Conservation (phyloP, 139 green algal genomes). For the Chlamydomonas urium region DNA sequence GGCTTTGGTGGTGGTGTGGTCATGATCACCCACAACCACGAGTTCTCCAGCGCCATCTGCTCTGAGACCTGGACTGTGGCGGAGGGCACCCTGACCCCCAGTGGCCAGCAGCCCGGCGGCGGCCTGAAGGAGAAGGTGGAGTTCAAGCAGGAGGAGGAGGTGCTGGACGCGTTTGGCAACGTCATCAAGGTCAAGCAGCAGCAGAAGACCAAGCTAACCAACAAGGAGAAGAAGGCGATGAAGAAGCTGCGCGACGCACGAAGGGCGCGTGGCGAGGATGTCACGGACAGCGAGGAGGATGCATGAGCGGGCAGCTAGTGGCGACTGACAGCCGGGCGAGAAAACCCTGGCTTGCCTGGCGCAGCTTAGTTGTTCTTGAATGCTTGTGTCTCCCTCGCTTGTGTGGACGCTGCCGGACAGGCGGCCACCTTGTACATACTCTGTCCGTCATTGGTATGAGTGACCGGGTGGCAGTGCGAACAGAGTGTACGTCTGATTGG, state of each 20-base stretch:
- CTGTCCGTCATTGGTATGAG: too few relatives aligned
- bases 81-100: constrained; percentile 61
- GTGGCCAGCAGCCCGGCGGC: constrained; percentile 22
- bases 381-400: too few relatives aligned
- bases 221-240: constrained; percentile 86
- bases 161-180: constrained; percentile 82
- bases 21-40: constrained; percentile 79
- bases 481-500: too few relatives aligned
- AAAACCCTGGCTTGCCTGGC: too few relatives aligned
- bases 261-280: constrained; percentile 70
- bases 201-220: constrained; percentile 79
- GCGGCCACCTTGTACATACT: too few relatives aligned
- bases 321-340: too few relatives aligned
- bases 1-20: constrained; percentile 80
- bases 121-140: constrained; percentile 66
- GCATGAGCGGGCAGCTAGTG: too few relatives aligned
- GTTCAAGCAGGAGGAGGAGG: constrained; percentile 77
- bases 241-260: constrained; percentile 60
- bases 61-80: constrained; percentile 83
- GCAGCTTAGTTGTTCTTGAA: too few relatives aligned
- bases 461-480: too few relatives aligned
- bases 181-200: constrained; percentile 78
- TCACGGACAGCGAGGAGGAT: constrained; percentile 69
- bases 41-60: constrained; percentile 54
- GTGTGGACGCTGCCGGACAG: too few relatives aligned